These are phyloP conservation scores for Loxodes magnus DNA, from an alignment of 73 alveolate species.

Conservation along the genomic window DNA sequence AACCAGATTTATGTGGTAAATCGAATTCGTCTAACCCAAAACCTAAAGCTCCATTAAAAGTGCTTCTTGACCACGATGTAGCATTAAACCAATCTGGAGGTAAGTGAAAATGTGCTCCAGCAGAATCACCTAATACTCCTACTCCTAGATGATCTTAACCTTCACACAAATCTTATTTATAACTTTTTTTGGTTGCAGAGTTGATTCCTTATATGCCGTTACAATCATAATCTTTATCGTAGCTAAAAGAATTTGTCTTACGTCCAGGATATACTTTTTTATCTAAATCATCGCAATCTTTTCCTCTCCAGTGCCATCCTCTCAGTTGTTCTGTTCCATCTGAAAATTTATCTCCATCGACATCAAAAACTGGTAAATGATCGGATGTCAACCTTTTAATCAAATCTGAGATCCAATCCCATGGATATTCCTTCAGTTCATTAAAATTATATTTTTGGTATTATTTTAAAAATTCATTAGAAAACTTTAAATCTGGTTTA, in stretches of 20 bases:
- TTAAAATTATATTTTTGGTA: too few relatives aligned
- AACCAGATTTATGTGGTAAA: constrained; percentile 10
- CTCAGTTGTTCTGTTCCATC: background rate
- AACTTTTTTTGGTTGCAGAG: constrained; percentile 3
- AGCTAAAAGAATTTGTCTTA: background rate
- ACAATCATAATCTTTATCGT: constrained; percentile 7
- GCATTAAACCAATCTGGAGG: constrained; percentile 8
- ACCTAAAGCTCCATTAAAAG: constrained; percentile 3
- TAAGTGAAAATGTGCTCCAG: constrained; percentile 5
- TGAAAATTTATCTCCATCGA: constrained; percentile 10
- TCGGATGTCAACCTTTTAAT: constrained; percentile 1
- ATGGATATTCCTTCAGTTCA: too few relatives aligned
- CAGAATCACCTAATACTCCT: constrained; percentile 11
- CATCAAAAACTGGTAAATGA: constrained; percentile 8
- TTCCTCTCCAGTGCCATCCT: constrained; percentile 15
- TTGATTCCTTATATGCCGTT: constrained; percentile 11
- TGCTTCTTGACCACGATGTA: constrained; percentile 4
- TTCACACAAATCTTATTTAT: constrained; percentile 4
- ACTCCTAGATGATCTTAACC: background rate
- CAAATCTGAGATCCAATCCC: constrained; percentile 8
- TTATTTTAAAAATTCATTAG: too few relatives aligned
- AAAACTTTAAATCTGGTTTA: too few relatives aligned
- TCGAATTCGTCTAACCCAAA: constrained; percentile 1
- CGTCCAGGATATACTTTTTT: constrained; percentile 6
- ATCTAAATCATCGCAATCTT: constrained; percentile 9